Conservation (phyloP, 2,329 filamentous ascomycete species). For the Metarhizium robertsii region DNA sequence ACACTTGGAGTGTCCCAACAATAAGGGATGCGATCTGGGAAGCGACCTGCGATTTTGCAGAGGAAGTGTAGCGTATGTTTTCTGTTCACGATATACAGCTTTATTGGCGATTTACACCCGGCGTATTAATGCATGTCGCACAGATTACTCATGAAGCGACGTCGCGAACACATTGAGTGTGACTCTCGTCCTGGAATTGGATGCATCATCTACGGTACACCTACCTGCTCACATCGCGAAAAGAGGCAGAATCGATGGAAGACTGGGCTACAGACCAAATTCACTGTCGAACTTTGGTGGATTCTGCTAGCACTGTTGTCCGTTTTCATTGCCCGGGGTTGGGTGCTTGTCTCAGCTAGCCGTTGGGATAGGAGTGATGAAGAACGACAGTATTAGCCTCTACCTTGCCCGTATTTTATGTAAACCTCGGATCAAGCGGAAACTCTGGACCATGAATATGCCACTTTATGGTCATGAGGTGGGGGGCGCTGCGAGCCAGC, state of each 20-base stretch:
- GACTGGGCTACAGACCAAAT: constrained; percentile 32
- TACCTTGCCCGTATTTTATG: too few species aligned
- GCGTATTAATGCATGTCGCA: not conserved
- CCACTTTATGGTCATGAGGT: too few species aligned
- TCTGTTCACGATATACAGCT: not conserved
- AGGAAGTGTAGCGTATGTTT: constrained; percentile 47
- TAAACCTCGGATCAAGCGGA: too few species aligned
- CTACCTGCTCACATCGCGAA: constrained; percentile 34
- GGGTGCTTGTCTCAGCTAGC: not conserved
- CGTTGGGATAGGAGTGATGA: not conserved
- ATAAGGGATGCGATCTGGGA: constrained; percentile 45
- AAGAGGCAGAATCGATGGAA: constrained; percentile 35
- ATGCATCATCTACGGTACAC: constrained; percentile 44
- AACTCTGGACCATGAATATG: too few species aligned
- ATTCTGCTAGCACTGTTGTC: constrained; percentile 33
- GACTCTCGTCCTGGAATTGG: constrained; percentile 47
- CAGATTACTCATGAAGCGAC: constrained; percentile 48
- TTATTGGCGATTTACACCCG: not conserved
- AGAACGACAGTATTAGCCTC: not conserved
- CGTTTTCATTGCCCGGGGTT: constrained; percentile 15
- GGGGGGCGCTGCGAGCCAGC: too few species aligned
- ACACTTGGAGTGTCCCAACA: constrained; percentile 57
- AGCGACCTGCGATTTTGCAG: constrained; percentile 52
- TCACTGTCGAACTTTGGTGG: constrained; percentile 42
- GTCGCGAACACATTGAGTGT: constrained; percentile 52